Base-by-base conservation (phyloP, 495 filamentous ascomycete genomes). In the Neurospora sp. region DNA sequence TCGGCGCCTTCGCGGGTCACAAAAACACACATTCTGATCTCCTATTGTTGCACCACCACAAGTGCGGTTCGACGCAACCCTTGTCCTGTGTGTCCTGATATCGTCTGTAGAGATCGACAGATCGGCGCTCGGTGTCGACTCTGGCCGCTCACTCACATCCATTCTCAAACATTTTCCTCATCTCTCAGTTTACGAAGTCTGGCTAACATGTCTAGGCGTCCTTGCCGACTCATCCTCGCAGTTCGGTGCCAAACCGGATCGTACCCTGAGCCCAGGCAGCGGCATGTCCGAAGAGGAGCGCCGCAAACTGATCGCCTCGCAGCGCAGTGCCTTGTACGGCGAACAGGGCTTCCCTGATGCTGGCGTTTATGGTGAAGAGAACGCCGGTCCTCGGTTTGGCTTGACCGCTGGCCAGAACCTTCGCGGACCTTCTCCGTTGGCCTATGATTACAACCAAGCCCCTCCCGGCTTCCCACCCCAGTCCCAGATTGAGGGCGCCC, bases 301-400 rank as follows among this genome's bases (percentile, higher is more conserved):
- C 78, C 95, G 96, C 74, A 94, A 98, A 73, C 89, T 99, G 77
- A 95, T 99, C 78, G 92, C 94, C 76, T 94, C 94, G 79, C 96
- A 99, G 82, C 94, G 96, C 81, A 92, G 91, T 75, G 94, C 94
- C 69, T 83, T 99, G 76, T 99, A 97, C 82, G 93, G 93, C 80
- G 90, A 94, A 73, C 88, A 87, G 78, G 80, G 82, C 54, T 94
- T 88, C 81, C 85, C 86, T 74, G 89, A 89, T 71, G 83, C 84
- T 62, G 88, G 82, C 73, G 86, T 82, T 75, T 90, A 92, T 79
- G 84, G 84, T 39, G 89, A 92, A 73, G 93, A 95, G 69, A 84
- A 83, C 23, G 83, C 84, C 71, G 83, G 83, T 48, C 81, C 89
- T 54, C 89, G 91, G 70, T 71, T 78, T 8, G 78, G 80, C 39